Evolutionary conservation across 2,329 filamentous ascomycete species (phyloP), one percentile per base, ranked within the genome.

Genomic region (Fulvia fulva): DNA sequence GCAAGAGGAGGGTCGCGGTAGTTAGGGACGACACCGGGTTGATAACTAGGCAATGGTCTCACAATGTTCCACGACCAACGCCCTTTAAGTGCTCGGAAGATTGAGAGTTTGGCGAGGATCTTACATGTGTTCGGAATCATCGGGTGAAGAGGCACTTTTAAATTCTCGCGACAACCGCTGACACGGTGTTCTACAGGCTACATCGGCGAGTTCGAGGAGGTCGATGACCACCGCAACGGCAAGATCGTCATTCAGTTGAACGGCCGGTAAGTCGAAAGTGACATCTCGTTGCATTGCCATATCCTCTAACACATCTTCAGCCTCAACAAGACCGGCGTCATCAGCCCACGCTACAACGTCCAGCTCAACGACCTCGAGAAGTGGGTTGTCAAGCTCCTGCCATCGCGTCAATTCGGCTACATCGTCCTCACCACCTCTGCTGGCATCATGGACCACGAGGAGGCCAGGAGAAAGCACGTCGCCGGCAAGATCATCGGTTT

Each of bases 41-140:
- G 91, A 97, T 97, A 97, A 97, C 94, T 99, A 96, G 93, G 90
- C 88, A 87, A 91, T 86, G 86, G 87, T 93, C 87, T 88, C 86
- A 85, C 84, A 70, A 70, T 65, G 58, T 72, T 83, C 76, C 80
- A 97, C 91, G 90, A 88, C 87, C 84, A 88, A 87, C 91, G 93
- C 91, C 92, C 91, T 99, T 97, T 99, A 97, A 97, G 87, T 95
- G 87, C 86, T 91, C 93, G 94, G 95, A 89, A 99, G 80, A 99
- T 94, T 78, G 81, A 89, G 66, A 70, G 68, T 72, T 78, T 77
- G 78, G 85, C 87, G 87, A 87, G 85, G 88, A 88, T 93, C 91
- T 97, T 96, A 96, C 91, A 96, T 89, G 88, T 95, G 91, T 86
- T 87, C 88, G 83, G 85, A 89, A 65, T 55, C 16, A 54, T 81